phyloP scores from a whole-genome alignment of 2,329 filamentous ascomycete species.

The Thelonectria rubi region DNA sequence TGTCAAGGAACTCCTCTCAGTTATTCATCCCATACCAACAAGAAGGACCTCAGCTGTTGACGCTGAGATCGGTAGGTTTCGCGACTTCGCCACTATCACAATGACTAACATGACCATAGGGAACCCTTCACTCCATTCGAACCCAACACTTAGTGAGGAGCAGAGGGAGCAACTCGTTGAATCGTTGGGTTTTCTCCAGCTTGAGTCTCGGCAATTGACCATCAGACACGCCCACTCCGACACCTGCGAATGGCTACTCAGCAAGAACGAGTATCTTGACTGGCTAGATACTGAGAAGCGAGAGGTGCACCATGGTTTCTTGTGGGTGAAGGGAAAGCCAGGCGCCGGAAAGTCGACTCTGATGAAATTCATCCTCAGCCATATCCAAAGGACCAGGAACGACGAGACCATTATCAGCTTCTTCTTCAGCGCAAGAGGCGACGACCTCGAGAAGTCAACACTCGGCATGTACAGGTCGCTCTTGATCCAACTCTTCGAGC shows the following conservation, averaged over 20 bases:
- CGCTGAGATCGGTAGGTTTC: neutral
- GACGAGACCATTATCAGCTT: neutral
- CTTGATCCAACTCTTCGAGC: neutral
- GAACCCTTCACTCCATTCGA: neutral
- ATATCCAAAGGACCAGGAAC: neutral
- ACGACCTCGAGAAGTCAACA: neutral
- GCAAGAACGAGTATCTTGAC: neutral
- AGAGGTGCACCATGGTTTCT: slow-evolving; percentile 2
- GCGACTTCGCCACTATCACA: neutral
- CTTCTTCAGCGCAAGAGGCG: slow-evolving; percentile 12
- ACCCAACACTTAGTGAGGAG: neutral
- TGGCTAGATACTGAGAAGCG: neutral
- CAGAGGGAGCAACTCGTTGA: neutral
- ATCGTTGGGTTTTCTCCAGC: neutral
- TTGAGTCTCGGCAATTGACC: neutral
- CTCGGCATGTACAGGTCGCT: slow-evolving; percentile 12
- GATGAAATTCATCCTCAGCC: slow-evolving; percentile 1
- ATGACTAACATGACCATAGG: neutral
- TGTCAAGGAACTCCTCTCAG: neutral
- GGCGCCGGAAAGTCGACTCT: slow-evolving; percentile 9
- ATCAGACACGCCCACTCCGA: slow-evolving; percentile 1
- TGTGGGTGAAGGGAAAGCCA: slow-evolving; percentile 12
- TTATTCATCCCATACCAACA: neutral
- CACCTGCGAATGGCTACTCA: slow-evolving; percentile 4
- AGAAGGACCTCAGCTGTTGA: rapidly evolving